These are phyloP conservation scores for Capsella rubella DNA, from an alignment of 441 rosid species.

Conservation along the genomic window DNA sequence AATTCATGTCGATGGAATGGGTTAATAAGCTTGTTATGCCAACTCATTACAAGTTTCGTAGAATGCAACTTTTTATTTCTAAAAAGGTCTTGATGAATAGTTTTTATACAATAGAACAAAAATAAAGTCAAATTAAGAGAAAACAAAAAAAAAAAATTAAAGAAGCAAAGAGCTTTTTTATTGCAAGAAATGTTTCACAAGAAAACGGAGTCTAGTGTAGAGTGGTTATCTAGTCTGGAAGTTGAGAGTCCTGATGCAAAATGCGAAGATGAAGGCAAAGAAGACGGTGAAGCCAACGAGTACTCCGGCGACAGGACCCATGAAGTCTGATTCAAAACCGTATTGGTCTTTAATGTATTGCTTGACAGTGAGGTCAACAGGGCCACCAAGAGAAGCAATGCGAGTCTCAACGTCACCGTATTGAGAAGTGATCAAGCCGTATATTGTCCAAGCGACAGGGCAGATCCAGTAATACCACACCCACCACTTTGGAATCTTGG, in stretches of 20 bases:
- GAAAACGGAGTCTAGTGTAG: background rate
- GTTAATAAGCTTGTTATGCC: too few species aligned
- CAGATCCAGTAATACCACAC: constrained; percentile 71
- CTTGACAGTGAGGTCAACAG: constrained; percentile 48
- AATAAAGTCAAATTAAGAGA: background rate
- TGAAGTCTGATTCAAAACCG: constrained; percentile 68
- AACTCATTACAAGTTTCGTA: background rate
- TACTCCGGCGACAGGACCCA: constrained; percentile 75
- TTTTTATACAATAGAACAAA: background rate
- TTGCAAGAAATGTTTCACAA: constrained; percentile 20
- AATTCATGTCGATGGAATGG: background rate
- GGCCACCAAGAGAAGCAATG: constrained; percentile 55
- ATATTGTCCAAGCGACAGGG: constrained; percentile 68
- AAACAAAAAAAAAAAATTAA: background rate
- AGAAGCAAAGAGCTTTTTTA: constrained; percentile 1
- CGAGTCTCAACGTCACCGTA: constrained; percentile 58
- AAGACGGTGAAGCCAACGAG: constrained; percentile 68
- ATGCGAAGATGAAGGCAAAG: constrained; percentile 77
- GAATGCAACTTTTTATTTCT: background rate
- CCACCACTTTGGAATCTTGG: constrained; percentile 81
- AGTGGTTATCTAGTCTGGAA: constrained; percentile 66
- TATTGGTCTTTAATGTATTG: constrained; percentile 55
- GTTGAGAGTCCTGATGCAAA: constrained; percentile 69
- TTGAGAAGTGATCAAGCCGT: constrained; percentile 59
- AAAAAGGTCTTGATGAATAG: background rate